A percentile compares a stretch with the other conserved stretches of the same genome.
Conservation (phyloP, 2,329 filamentous ascomycete genomes). For the Diaporthe sp. region DNA sequence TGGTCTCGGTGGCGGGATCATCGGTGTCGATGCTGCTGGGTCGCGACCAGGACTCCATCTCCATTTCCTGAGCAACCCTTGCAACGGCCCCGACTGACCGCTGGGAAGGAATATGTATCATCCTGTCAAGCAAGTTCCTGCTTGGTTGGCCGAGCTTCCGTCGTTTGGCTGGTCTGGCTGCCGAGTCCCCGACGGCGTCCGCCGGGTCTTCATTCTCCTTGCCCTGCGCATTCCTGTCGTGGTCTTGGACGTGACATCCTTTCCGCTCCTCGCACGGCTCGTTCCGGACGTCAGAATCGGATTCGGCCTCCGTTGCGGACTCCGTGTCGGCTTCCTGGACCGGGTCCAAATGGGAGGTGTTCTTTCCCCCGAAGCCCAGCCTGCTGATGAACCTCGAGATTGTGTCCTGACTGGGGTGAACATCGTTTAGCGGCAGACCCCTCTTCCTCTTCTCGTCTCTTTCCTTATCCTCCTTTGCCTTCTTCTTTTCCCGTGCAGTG, state of each 20-base stretch:
- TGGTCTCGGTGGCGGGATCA: slow-evolving; percentile 28
- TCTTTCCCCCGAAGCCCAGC: slow-evolving; percentile 50
- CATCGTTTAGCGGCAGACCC: slow-evolving; percentile 67
- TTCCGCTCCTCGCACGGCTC: neutral
- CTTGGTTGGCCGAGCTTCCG: slow-evolving; percentile 17
- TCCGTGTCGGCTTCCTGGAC: slow-evolving; percentile 26
- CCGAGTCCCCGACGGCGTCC: neutral
- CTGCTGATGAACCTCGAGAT: slow-evolving; percentile 67
- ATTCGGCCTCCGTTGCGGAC: slow-evolving; percentile 21
- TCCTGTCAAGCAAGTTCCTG: slow-evolving; percentile 6
- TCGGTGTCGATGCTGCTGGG: slow-evolving; percentile 37
- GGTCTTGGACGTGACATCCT: no score
- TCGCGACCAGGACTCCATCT: slow-evolving; percentile 22
- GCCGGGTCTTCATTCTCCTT: slow-evolving; percentile 25
- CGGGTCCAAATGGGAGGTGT: slow-evolving; percentile 40
- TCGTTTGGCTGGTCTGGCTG: slow-evolving; percentile 33
- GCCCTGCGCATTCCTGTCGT: neutral
- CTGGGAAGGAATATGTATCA: slow-evolving; percentile 25
- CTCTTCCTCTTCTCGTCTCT: slow-evolving; percentile 64
- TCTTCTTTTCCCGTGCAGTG: slow-evolving; percentile 67
- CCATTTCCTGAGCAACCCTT: slow-evolving; percentile 28
- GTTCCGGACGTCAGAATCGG: neutral
- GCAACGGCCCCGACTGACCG: neutral
- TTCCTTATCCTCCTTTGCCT: slow-evolving; percentile 65
- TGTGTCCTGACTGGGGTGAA: slow-evolving; percentile 70